phyloP scores from a whole-genome alignment of 441 rosid genomes.

The Cnidoscolus chayamansa region DNA sequence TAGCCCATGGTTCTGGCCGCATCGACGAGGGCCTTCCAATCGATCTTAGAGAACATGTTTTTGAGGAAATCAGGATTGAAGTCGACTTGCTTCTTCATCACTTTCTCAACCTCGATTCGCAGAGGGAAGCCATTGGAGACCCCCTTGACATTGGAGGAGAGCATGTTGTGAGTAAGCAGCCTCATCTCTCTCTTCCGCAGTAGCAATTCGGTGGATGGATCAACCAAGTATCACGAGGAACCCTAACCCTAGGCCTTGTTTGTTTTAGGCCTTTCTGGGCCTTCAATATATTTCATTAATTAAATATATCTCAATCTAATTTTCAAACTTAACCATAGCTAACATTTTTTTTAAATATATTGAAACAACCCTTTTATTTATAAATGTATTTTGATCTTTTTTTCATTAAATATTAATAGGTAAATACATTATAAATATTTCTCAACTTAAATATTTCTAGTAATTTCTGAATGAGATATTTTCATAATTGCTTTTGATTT shows the following conservation, averaged over 20 bases:
- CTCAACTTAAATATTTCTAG: too few relatives aligned
- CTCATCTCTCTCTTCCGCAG: conserved; percentile 34
- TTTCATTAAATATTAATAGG: too few relatives aligned
- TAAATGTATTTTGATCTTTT: too few relatives aligned
- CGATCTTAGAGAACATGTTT: conserved; percentile 64
- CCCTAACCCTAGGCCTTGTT: conserved; percentile 5
- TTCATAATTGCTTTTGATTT: too few relatives aligned
- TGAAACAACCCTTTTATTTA: too few relatives aligned
- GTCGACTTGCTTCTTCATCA: conserved; percentile 55
- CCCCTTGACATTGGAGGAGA: conserved; percentile 82
- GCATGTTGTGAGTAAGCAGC: conserved; percentile 86
- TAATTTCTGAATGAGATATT: too few relatives aligned
- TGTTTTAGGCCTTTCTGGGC: neutral
- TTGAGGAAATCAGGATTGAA: conserved; percentile 66
- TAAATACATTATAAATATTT: too few relatives aligned
- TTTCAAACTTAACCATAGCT: too few relatives aligned
- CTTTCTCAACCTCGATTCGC: conserved; percentile 53
- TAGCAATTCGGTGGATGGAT: neutral
- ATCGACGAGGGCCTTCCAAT: conserved; percentile 71
- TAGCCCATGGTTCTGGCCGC: conserved; percentile 71
- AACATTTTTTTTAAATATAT: too few relatives aligned
- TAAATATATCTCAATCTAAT: too few relatives aligned
- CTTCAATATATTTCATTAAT: too few relatives aligned
- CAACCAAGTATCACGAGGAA: neutral
- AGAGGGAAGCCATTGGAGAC: conserved; percentile 77